A percentile compares a stretch with the other conserved stretches of the same genome.
These are phyloP conservation scores for Boletus reticuloceps DNA, from an alignment of 768 basidiomycete genomes.

Conservation along the genomic window DNA sequence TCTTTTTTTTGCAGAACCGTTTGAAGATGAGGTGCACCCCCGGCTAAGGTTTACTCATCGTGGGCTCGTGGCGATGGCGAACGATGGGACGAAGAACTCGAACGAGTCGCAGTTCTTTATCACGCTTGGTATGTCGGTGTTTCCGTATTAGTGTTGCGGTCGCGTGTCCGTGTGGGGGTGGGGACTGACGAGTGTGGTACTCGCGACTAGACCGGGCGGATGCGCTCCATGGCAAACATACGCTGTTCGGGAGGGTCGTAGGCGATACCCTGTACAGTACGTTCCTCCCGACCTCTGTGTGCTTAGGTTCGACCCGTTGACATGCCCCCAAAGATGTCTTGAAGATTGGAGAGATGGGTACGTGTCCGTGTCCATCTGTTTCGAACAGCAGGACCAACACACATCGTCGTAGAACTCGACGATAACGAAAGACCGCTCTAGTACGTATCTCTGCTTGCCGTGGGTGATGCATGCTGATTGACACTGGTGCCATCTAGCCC, in stretches of 20 bases:
- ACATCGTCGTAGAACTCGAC: conserved; percentile 55
- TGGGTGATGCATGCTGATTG: neutral
- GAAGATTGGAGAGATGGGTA: conserved; percentile 90
- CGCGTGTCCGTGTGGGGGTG: no score
- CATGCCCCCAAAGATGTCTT: conserved; percentile 61
- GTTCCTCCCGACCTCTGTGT: conserved; percentile 24
- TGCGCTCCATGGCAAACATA: conserved; percentile 92
- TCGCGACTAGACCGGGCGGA: conserved; percentile 71
- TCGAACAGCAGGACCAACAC: neutral
- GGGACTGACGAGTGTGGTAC: neutral
- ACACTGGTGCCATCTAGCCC: conserved; percentile 50
- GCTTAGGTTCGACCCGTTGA: neutral
- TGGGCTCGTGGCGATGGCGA: conserved; percentile 93
- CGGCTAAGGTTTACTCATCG: conserved; percentile 87
- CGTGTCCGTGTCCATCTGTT: conserved; percentile 17
- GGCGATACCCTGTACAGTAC: conserved; percentile 89
- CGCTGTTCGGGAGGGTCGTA: conserved; percentile 86
- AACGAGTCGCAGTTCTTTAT: conserved; percentile 97
- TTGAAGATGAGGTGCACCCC: conserved; percentile 93
- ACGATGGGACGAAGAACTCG: conserved; percentile 78
- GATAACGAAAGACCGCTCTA: conserved; percentile 76
- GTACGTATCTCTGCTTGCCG: conserved; percentile 40
- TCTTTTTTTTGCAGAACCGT: conserved; percentile 57
- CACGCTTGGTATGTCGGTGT: conserved; percentile 66
- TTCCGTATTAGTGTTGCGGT: neutral